Base-by-base conservation (phyloP, 1,284 basidiomycete genomes). In the Cryptococcus amylolentus region DNA sequence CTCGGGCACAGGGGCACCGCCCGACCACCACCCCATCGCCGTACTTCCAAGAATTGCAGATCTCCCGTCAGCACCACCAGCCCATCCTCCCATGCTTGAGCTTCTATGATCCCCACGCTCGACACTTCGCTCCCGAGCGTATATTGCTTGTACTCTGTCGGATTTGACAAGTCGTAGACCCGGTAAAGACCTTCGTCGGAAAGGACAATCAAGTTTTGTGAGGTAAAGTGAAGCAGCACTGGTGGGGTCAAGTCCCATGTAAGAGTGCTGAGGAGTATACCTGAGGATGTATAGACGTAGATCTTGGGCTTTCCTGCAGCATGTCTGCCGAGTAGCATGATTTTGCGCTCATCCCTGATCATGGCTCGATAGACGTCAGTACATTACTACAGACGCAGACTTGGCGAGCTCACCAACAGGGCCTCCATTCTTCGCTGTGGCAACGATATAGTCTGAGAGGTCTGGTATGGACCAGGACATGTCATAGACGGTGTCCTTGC, bases 151-250 rank as follows among this genome's bases (percentile, higher is more conserved):
- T 95, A 96, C 65, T 88, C 86, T 43, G 88, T 84, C 72, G 90
- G 86, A 47, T 76, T 66, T 46, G 76, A 73, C 20, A 97, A 81
- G 73, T 94, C 87, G 72, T 98, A 97, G 18, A 97, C 71, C 42
- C 95, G 83, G 72, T 96, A 97, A 9, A 84, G 82, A 16, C 95
- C 95, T 67, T 97, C 92, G 73, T 96, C 92, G 64, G 93, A 91
- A 31, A 98, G 78, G 6, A 95, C 84, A 0, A 88, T 86, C 38
- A 98, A 82, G 51, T 86, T 83, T 14, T 54, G 39, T 1, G 58
- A 44, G 0, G 72, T 73, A 54, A 73, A 70, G 52, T 70, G 66
- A 13, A 76, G 55, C 10, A 71, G 58, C 14, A 75, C 54, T 2
- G 69, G 65, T 60, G 65, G 77, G 57, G 62, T 53, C 3, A 73